Evolutionary conservation across 2,329 filamentous ascomycete genomes (phyloP), one percentile per base, ranked within the genome.

Genomic region (Arachnomyces sp.): DNA sequence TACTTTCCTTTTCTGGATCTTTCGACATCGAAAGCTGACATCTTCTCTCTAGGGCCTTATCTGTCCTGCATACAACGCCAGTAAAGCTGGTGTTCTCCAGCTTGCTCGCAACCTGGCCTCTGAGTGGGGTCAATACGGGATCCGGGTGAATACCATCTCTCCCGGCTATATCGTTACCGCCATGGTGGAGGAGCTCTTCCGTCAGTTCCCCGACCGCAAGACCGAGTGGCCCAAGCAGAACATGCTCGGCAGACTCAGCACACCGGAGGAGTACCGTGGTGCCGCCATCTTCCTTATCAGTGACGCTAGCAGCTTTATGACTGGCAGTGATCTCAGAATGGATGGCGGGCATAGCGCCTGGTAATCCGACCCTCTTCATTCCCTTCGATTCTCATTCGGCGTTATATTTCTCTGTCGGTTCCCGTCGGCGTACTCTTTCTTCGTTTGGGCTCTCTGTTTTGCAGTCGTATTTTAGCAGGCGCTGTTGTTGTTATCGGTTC

Each of bases 171-270:
- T 70, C 43, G 60, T 65, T 37, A 68, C 66, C 3, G 56, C 64
- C 31, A 68, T 69, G 65, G 65, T 68, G 7, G 63, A 65, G 50
- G 55, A 61, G 28, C 49, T 68, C 20, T 66, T 66, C 39, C 32
- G 57, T 9, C 71, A 80, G 38, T 94, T 83, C 83, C 78, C 84
- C 3, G 80, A 74, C 50, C 81, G 89, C 58, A 92, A 90, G 60
- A 88, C 57, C 7, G 74, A 80, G 44, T 94, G 88, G 88, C 77
- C 84, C 12, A 81, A 74, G 52, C 81, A 90, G 63, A 94, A 93
- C 63, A 92, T 94, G 86, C 70, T 94, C 39, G 79, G 74, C 18
- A 73, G 78, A 28, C 67, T 87, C 44, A 83, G 80, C 54, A 65
- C 63, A 15, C 81, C 82, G 0, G 68, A 78, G 36, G 82, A 88